Percentiles rank a stretch among this genome's conserved stretches.
phyloP scores from a whole-genome alignment of 768 basidiomycete genomes.

The Suillus decipiens region DNA sequence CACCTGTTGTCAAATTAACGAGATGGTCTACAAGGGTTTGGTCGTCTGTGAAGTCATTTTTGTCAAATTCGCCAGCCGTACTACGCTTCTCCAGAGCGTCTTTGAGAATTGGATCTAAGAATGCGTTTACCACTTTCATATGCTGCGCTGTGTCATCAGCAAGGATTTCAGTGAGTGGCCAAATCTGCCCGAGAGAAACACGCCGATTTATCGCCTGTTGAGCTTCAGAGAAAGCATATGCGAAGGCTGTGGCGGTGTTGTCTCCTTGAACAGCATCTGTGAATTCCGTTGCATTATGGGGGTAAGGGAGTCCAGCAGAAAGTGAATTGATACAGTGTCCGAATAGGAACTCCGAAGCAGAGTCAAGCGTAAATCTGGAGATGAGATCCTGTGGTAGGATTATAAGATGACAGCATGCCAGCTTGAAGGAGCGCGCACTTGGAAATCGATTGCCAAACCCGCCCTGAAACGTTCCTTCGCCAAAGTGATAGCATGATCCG shows the following conservation, averaged over 20 bases:
- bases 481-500: conserved; percentile 45
- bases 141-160: conserved; percentile 30
- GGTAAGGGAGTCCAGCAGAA: conserved; percentile 38
- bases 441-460: conserved; percentile 49
- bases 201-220: conserved; percentile 34
- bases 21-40: conserved; percentile 46
- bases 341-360: conserved; percentile 56
- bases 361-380: conserved; percentile 51
- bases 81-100: conserved; percentile 34
- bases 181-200: conserved; percentile 31
- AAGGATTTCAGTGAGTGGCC: conserved; percentile 43
- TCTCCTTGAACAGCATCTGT: conserved; percentile 13
- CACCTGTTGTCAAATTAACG: conserved; percentile 40
- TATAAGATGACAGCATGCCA: not conserved
- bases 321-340: conserved; percentile 45
- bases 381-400: conserved; percentile 39
- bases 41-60: conserved; percentile 26
- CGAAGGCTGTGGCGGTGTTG: conserved; percentile 29
- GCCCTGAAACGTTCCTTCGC: conserved; percentile 44
- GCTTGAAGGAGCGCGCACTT: conserved; percentile 36
- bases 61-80: conserved; percentile 10
- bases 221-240: conserved; percentile 36
- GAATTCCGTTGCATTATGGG: conserved; percentile 26
- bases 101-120: conserved; percentile 41
- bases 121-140: conserved; percentile 41